A percentile compares a stretch with the other conserved stretches of the same genome.
phyloP scores from a whole-genome alignment of 1,284 basidiomycete species.

The Cutaneotrichosporon spelunceum region DNA sequence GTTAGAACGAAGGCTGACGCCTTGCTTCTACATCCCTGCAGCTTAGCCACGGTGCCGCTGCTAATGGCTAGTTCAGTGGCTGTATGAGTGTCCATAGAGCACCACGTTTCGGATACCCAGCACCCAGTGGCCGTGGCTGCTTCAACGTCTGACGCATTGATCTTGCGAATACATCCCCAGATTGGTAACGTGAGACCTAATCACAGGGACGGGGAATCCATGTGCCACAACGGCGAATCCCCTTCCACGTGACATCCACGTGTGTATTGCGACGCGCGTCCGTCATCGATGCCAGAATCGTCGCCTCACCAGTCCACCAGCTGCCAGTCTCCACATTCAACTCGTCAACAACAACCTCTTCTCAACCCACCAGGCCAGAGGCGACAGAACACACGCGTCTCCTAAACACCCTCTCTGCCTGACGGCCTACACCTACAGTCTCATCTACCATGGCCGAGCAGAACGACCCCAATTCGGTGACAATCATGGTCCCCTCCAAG shows the following conservation, averaged over 20 bases:
- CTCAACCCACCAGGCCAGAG: not conserved
- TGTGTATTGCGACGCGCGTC: constrained; percentile 3
- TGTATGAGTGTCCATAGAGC: too few relatives aligned
- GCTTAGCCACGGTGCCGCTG: too few relatives aligned
- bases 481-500: constrained; percentile 51
- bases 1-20: not conserved
- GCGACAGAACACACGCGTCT: not conserved
- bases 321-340: too few relatives aligned
- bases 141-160: too few relatives aligned
- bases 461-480: constrained; percentile 34
- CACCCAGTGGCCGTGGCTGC: too few relatives aligned
- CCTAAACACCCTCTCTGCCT: not conserved
- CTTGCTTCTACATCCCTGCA: too few relatives aligned
- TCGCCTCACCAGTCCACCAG: not conserved
- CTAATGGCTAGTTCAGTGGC: too few relatives aligned
- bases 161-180: not conserved
- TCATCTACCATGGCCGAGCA: constrained; percentile 26
- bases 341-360: not conserved
- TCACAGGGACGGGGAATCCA: not conserved
- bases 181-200: not conserved
- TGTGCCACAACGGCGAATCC: not conserved
- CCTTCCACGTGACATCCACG: not conserved
- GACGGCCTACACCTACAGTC: not conserved
- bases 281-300: constrained; percentile 6
- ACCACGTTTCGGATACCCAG: too few relatives aligned